Conservation (phyloP, 257 asterid species). For the Fraxinus excelsior region DNA sequence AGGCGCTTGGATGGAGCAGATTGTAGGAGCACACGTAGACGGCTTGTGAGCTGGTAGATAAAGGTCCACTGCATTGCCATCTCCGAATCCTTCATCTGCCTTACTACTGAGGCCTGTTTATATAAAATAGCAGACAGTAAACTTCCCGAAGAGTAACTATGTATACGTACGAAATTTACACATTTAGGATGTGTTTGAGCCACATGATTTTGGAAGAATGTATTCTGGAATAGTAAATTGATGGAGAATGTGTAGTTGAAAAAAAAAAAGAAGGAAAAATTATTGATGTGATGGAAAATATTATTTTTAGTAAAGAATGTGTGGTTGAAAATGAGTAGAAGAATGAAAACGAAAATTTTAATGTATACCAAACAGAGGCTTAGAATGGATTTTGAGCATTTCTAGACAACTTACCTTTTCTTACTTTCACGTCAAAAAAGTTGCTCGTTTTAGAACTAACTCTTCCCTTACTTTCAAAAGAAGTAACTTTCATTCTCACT, state of each 20-base stretch:
- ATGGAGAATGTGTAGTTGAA: no score
- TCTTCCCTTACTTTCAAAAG: not conserved
- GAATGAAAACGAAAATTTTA: no score
- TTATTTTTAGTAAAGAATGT: no score
- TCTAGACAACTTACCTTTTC: not conserved
- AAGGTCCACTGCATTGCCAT: conserved; percentile 99
- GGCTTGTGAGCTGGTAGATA: conserved; percentile 96
- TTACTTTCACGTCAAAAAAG: not conserved
- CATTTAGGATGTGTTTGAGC: not conserved
- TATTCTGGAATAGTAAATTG: no score
- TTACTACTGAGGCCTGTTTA: conserved; percentile 87
- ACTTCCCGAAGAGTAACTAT: not conserved
- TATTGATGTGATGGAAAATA: no score
- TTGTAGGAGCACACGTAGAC: conserved; percentile 84
- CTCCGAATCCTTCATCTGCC: conserved; percentile 99
- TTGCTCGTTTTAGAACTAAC: not conserved
- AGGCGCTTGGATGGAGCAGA: conserved; percentile 96
- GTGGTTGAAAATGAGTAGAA: no score
- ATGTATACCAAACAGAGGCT: no score
- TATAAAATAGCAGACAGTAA: not conserved
- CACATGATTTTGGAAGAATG: no score
- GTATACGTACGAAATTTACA: not conserved
- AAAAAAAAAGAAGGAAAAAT: no score
- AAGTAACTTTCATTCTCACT: not conserved
- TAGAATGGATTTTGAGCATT: conserved; percentile 3